Evolutionary conservation across 345 rosid species (phyloP).

Genomic region (Salix caprea): DNA sequence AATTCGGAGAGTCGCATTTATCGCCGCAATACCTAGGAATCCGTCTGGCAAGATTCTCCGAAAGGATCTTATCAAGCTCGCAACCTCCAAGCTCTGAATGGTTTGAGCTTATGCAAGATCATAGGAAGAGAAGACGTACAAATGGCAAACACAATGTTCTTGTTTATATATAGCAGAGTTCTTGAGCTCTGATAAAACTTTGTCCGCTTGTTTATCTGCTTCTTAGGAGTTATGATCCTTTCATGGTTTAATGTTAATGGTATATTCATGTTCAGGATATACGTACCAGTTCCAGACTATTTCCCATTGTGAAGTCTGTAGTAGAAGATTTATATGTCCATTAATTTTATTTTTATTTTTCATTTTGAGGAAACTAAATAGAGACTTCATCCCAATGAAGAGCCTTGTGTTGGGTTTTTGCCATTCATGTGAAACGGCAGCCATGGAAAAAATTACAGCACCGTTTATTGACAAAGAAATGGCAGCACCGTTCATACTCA

Average conservation of each 20-base stretch:
- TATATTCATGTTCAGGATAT: neutral
- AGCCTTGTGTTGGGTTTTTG: too few species aligned
- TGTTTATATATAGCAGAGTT: neutral
- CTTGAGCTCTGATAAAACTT: neutral
- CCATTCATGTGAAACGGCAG: too few species aligned
- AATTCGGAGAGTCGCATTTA: slow-evolving; percentile 55
- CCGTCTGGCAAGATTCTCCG: slow-evolving; percentile 81
- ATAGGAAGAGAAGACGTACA: neutral
- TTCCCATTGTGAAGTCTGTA: neutral
- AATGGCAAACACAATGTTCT: neutral
- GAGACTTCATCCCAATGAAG: too few species aligned
- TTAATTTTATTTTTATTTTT: too few species aligned
- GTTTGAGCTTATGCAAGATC: neutral
- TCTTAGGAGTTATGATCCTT: neutral
- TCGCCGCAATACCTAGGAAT: slow-evolving; percentile 64
- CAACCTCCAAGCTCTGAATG: slow-evolving; percentile 64
- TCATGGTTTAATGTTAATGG: neutral
- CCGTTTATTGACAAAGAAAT: too few species aligned
- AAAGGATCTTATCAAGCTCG: slow-evolving; percentile 73
- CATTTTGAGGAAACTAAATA: too few species aligned
- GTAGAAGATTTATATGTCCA: neutral
- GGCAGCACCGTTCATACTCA: too few species aligned
- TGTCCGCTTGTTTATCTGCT: neutral
- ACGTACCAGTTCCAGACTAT: neutral
- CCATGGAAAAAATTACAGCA: too few species aligned